Base-by-base conservation (phyloP, 164 flowering plant species). In the Annona squamosa region DNA sequence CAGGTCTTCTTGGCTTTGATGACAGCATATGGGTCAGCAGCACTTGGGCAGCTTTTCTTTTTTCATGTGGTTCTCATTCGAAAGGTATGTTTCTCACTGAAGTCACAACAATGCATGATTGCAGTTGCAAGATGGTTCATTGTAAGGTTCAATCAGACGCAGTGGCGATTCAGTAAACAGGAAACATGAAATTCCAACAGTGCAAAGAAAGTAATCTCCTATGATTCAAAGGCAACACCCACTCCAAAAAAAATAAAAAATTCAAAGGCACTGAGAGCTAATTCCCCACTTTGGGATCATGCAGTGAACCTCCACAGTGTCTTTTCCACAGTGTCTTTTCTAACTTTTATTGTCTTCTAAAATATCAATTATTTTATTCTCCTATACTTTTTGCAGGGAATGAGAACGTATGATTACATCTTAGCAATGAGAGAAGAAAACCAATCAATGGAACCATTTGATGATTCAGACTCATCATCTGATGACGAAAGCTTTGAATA, bases 401-500 rank as follows among this genome's bases (percentile, higher is more conserved):
- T 91, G 88, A 83, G 89, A 82, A 95, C 98, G 47, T 95, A 95
- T 78, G 99, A 95, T 72, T 93, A 95, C 80, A 93, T 95, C 48
- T 71, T 91, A 80, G 99, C 99, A 62, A 93, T 93, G 98, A 90
- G 77, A 77, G 97, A 92, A 78, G 91, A 84, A 76, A 88, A 82
- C 76, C 86, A 83, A 71, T 78, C 85, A 1, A 56, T 80, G 63
- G 94, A 94, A n/a, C 75, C 85, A 43, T 83, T 80, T 46, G 82
- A 86, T 70, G 92, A 86, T 76, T 90, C 94, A 16, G 96, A 84
- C 73, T 81, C 75, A 52, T 92, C 95, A 64, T 91, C 98, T 68
- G 98, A 94, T 73, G 59, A 26, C 37, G 94, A 87, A 37, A 87
- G 87, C 81, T 43, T 72, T 12, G 93, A 90, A 79, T 85, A 80